Evolutionary conservation across 441 rosid species (phyloP).

Genomic region (Euphorbia corollata): DNA sequence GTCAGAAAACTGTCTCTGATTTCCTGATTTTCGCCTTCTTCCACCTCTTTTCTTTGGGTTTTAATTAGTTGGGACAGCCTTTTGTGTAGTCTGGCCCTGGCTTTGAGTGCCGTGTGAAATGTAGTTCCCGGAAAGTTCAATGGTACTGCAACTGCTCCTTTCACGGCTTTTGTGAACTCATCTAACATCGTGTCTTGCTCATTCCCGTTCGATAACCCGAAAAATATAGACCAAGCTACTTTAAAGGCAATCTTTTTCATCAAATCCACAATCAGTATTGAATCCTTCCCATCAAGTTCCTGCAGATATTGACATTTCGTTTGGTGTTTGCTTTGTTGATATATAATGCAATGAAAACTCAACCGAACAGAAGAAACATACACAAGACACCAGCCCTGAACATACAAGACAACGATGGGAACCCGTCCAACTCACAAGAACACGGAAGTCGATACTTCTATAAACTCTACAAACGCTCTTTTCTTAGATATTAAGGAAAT

Average conservation of each 20-base stretch:
- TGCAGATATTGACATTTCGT: not conserved
- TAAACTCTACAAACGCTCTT: too few relatives aligned
- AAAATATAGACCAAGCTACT: slow-evolving; percentile 8
- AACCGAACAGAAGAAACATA: too few relatives aligned
- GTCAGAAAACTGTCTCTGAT: not conserved
- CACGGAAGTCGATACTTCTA: too few relatives aligned
- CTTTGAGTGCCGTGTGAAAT: slow-evolving; percentile 8
- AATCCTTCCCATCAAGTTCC: slow-evolving; percentile 10
- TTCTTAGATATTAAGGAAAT: too few relatives aligned
- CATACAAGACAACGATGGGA: too few relatives aligned
- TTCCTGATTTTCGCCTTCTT: not conserved
- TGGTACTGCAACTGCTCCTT: slow-evolving; percentile 4
- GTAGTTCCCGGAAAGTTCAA: slow-evolving; percentile 14
- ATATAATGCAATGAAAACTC: too few relatives aligned
- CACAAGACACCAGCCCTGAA: too few relatives aligned
- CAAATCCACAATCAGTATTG: not conserved
- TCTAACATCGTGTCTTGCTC: slow-evolving; percentile 9
- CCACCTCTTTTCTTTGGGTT: not conserved
- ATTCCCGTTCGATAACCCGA: slow-evolving; percentile 3
- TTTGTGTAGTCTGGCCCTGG: not conserved
- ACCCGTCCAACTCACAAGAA: too few relatives aligned
- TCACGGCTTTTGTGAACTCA: not conserved
- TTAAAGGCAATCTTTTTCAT: slow-evolving; percentile 16
- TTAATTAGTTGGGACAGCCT: slow-evolving; percentile 2
- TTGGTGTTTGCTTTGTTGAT: not conserved